Percentiles rank a stretch among this genome's conserved stretches.
phyloP scores from a whole-genome alignment of 2,329 filamentous ascomycete genomes.

The Colletotrichum lini region DNA sequence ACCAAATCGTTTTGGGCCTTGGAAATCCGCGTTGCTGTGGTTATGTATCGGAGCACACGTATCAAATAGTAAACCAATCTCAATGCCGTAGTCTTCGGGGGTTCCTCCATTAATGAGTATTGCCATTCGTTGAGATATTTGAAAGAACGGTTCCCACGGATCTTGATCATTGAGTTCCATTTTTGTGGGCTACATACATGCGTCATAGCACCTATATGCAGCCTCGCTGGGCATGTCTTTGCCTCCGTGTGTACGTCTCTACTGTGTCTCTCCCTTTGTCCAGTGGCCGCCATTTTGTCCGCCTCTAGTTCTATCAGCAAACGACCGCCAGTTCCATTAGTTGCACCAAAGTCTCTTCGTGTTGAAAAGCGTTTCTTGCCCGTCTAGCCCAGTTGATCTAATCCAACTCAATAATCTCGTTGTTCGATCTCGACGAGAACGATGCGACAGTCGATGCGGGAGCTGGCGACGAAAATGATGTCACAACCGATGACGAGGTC shows the following conservation, averaged over 20 bases:
- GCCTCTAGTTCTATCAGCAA: background rate
- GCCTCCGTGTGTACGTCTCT: too few relatives aligned
- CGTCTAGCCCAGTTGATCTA: background rate
- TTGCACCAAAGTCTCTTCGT: background rate
- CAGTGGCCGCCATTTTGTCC: background rate
- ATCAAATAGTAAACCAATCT: too few relatives aligned
- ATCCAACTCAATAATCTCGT: constrained; percentile 5
- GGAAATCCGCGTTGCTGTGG: constrained; percentile 21
- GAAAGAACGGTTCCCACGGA: background rate
- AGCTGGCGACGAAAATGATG: too few relatives aligned
- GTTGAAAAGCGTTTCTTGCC: too few relatives aligned
- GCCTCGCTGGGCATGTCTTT: background rate
- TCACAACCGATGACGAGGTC: background rate
- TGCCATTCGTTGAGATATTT: too few relatives aligned
- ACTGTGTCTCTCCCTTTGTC: background rate
- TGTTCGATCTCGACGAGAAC: background rate
- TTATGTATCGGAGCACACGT: background rate
- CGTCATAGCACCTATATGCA: background rate
- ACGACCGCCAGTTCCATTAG: background rate
- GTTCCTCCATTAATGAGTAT: too few relatives aligned
- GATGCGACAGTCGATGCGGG: too few relatives aligned
- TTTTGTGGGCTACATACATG: background rate
- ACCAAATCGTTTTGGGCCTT: constrained; percentile 8
- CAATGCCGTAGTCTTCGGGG: too few relatives aligned
- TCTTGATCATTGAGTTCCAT: background rate